Evolutionary conservation across 2,329 filamentous ascomycete species (phyloP), one percentile per base, ranked within the genome.

Genomic region (Calonectria ilicicola): DNA sequence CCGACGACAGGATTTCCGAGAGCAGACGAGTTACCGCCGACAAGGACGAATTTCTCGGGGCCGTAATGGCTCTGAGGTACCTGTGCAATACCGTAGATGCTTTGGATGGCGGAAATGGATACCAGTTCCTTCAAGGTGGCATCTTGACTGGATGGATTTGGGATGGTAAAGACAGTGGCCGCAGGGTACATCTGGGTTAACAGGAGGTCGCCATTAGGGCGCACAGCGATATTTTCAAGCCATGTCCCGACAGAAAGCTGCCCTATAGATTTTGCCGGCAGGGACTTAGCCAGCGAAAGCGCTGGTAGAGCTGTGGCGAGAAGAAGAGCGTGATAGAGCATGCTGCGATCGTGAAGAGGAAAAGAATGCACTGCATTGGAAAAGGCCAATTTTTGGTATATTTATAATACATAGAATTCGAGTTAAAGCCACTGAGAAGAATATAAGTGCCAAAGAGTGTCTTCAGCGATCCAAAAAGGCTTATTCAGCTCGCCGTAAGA

Each of bases 191-290:
- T 35, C 35, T 74, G 72, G 7, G 75, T 77, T 9, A 58, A 40
- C 8, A 78, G 56, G n/a, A 78, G 29, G 46, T 75, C 73, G 14
- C 74, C 72, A 35, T 74, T 74, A 42, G 74, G 70, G 12, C 76
- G 75, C 5, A 72, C 71, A 5, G 71, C 75, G 17, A 78, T 72
- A 56, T 77, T 77, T 47, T 78, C 76, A 7, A 77, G 67, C 72
- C 73, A 78, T 53, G 71, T 73, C 2, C 72, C 74, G 23, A 38
- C 63, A 21, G 35, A 27, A 42, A 76, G 72, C 40, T 77, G 72
- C 26, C 27, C 68, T 23, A 77, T 40, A 1, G 70, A 69, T 46
- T 67, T 71, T 14, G 56, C 29, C 2, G 75, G 70, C 15, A 73
- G 49, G n/a, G 67, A 66, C 21, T 72, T 60, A n/a, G 70, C 71